Evolutionary conservation across 2,329 filamentous ascomycete species (phyloP), one percentile per base, ranked within the genome.

Genomic region (Colletotrichum scovillei): DNA sequence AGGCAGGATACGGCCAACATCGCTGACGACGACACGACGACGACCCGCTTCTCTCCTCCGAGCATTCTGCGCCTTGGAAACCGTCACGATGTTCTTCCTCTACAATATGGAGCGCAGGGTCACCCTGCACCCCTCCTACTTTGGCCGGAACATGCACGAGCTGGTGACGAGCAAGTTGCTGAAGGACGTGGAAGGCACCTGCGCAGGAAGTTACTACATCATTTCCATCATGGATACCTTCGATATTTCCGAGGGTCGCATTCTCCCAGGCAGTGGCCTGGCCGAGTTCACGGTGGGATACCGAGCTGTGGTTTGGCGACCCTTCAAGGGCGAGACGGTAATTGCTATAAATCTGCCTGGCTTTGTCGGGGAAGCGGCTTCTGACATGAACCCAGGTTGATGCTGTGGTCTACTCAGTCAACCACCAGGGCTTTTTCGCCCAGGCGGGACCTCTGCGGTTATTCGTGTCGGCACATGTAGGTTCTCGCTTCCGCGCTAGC

Each of bases 251-350:
- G 95, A 98, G 80, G 95, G 95, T 14, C 93, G 95, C 78, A 96
- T 99, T 75, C 90, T 98, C 69, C 96, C 97, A 3, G 94, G 96
- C 9, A 97, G 93, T 75, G 97, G 95, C 11, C 89, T 97, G 77
- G 96, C 97, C 24, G 95, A 98, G 84, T 99, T 98, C 81, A 97
- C 94, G 0, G 95, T 99, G 60, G 92, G 94, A 79, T 99, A 98
- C 82, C 94, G 95, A 74, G 97, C 97, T 66, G 96, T 99, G 73
- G 95, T 99, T 71, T 99, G 96, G 96, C 91, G 96, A 80, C 97
- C 97, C 12, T 99, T 98, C 88, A 96, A 97, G 84, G 96, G 97
- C 80, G 97, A 99, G 88, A 97, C 97, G 83, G 97, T 97, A 91
- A 84, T 93, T 85, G 73, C 55, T 59, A 69, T 55, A 62, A 60